Evolutionary conservation across 2,329 filamentous ascomycete species (phyloP), one percentile per base, ranked within the genome.

Genomic region (Bertia moriformis): DNA sequence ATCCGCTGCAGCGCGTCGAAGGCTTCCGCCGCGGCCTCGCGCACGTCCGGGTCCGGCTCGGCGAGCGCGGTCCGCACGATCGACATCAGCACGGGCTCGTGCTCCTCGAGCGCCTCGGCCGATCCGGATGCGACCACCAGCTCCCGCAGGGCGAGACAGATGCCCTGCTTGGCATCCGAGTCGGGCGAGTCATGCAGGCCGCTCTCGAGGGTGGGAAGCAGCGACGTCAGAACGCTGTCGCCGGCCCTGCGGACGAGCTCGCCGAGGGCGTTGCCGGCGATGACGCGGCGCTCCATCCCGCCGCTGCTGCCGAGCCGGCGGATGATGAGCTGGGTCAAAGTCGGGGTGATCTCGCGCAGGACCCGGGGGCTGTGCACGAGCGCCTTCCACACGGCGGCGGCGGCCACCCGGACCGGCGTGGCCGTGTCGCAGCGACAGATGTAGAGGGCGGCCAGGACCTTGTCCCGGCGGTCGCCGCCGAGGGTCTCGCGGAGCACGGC

Each of bases 241-340:
- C 93, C 91, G 51, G 91, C 89, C 61, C 94, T 95, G 52, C 91
- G 81, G 52, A 98, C 96, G 47, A 98, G 75, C 57, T 98, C 91
- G 53, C 91, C 91, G 41, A 98, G 71, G 38, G 91, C 87, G 57
- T 96, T 96, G 57, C 89, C 89, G 47, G 93, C 91, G 66, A 98
- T 98, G 49, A 94, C 83, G 66, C 95, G 96, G 60, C 98, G 91
- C 58, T 98, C 91, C 80, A 93, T 88, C n/a, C n/a, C n/a, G 54
- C 95, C 96, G 37, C 88, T 83, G 57, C 88, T 96, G 44, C 87
- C 91, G 48, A 98, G 73, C 38, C 91, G 83, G 43, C 85, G 78
- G 55, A 98, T 96, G 49, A 98, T 82, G 45, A 98, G 77, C 56
- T 95, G 88, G 4, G 87, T 93, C 43, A 98, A 78, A 1, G 87